These are phyloP conservation scores for Mortierella sp. DNA, from an alignment of 371 early-diverging fungal genomes.

Conservation along the genomic window DNA sequence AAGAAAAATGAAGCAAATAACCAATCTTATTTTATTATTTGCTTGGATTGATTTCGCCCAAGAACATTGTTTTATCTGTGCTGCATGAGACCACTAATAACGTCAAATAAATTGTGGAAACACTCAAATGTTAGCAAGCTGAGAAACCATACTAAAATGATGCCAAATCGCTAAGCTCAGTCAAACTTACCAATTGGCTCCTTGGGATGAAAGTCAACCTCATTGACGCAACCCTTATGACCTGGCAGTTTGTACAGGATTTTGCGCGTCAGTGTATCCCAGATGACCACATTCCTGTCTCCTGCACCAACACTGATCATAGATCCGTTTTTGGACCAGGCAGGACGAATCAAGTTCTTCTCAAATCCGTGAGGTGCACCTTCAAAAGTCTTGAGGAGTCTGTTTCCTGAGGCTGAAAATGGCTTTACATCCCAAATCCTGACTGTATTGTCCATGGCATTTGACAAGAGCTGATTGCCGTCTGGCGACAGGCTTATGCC, in stretches of 20 bases:
- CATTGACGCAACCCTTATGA: slow-evolving; percentile 96
- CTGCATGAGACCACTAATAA: slow-evolving; percentile 79
- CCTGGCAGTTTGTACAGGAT: slow-evolving; percentile 96
- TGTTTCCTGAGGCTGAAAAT: slow-evolving; percentile 75
- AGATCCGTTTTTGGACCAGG: slow-evolving; percentile 92
- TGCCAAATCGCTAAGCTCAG: neutral
- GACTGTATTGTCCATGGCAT: slow-evolving; percentile 96
- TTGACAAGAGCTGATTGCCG: slow-evolving; percentile 84
- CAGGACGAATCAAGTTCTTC: slow-evolving; percentile 90
- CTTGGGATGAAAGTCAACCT: slow-evolving; percentile 95
- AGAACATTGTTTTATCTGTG: slow-evolving; percentile 88
- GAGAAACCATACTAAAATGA: neutral
- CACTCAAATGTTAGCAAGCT: neutral
- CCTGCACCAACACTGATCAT: slow-evolving; percentile 93
- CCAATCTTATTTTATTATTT: slow-evolving; percentile 22
- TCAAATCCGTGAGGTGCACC: slow-evolving; percentile 97
- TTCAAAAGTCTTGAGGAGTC: slow-evolving; percentile 77
- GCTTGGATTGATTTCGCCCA: slow-evolving; percentile 84
- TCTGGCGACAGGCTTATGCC: slow-evolving; percentile 89
- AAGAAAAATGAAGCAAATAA: neutral
- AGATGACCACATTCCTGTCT: slow-evolving; percentile 95
- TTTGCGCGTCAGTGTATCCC: slow-evolving; percentile 90
- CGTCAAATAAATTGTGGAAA: neutral
- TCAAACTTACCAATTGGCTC: slow-evolving; percentile 79
- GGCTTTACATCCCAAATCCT: slow-evolving; percentile 96